Percentiles rank a stretch among this genome's conserved stretches.
phyloP scores from a whole-genome alignment of 1,284 basidiomycete species.

The Phlebopus sp. region DNA sequence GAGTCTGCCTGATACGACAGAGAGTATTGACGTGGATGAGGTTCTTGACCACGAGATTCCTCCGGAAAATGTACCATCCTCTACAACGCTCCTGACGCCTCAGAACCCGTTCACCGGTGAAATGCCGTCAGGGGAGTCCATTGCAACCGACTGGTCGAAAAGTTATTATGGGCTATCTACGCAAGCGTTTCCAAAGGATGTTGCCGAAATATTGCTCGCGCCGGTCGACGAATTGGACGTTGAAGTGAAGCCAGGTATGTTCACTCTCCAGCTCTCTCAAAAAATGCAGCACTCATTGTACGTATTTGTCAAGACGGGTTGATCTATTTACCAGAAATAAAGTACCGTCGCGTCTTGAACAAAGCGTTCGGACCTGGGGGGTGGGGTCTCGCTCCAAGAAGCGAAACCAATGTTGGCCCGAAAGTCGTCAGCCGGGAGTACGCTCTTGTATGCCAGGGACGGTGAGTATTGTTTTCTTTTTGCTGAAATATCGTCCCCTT shows the following conservation, averaged over 20 bases:
- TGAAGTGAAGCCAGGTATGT: conserved; percentile 89
- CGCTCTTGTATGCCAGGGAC: conserved; percentile 89
- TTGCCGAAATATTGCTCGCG: conserved; percentile 70
- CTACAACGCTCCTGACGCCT: conserved; percentile 11
- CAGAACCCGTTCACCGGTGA: conserved; percentile 28
- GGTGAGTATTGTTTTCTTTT: conserved; percentile 46
- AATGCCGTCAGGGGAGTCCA: conserved; percentile 20
- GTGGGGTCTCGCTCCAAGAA: conserved; percentile 94
- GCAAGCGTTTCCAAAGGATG: conserved; percentile 77
- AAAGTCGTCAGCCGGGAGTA: conserved; percentile 93
- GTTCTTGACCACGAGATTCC: background rate
- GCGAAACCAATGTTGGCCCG: conserved; percentile 88
- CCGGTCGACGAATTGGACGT: conserved; percentile 79
- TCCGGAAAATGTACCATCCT: conserved; percentile 13
- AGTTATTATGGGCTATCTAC: conserved; percentile 83
- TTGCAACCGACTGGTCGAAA: conserved; percentile 78
- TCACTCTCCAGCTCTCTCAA: background rate
- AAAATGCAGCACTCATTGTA: background rate
- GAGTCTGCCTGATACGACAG: conserved; percentile 12
- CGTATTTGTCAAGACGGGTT: conserved; percentile 69
- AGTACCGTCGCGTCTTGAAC: conserved; percentile 94
- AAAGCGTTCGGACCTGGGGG: conserved; percentile 94
- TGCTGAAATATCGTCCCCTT: background rate
- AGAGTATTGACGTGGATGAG: conserved; percentile 13
- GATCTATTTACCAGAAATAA: conserved; percentile 96